Evolutionary conservation across 2,329 filamentous ascomycete genomes (phyloP).

Genomic region (Reticulascus tulasneorum): DNA sequence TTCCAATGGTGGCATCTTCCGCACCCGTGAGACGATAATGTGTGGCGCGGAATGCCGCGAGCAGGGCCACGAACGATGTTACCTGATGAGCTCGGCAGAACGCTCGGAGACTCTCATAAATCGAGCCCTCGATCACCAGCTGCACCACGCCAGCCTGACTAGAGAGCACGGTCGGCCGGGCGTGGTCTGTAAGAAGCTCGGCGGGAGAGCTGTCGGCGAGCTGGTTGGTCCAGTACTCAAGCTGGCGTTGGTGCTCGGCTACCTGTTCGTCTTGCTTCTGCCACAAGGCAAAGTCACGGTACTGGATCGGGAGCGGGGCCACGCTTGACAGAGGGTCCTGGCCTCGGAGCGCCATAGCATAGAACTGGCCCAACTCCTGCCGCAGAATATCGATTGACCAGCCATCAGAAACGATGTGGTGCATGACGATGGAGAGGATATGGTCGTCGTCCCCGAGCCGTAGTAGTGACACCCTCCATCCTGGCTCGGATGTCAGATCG

Average conservation of each 20-base stretch:
- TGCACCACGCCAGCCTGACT: neutral
- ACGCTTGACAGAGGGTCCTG: neutral
- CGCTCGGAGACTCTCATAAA: neutral
- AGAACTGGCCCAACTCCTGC: neutral
- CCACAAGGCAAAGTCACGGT: slow-evolving; percentile 1
- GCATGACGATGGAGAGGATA: slow-evolving; percentile 3
- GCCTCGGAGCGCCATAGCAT: neutral
- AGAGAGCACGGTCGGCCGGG: neutral
- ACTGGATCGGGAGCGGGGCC: neutral
- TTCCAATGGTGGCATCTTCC: neutral
- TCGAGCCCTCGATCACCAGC: neutral
- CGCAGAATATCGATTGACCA: neutral
- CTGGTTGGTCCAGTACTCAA: neutral
- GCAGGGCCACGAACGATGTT: neutral
- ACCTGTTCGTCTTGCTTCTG: neutral
- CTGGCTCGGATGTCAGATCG: neutral
- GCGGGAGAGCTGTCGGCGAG: neutral
- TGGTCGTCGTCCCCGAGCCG: neutral
- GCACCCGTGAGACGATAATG: neutral
- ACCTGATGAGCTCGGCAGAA: slow-evolving; percentile 1
- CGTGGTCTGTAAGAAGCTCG: neutral
- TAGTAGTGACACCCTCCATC: neutral
- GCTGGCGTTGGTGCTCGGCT: neutral
- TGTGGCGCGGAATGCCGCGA: neutral
- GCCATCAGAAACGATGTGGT: slow-evolving; percentile 1